Percentiles rank a stretch among this genome's conserved stretches.
phyloP scores from a whole-genome alignment of 495 filamentous ascomycete species.

The Xanthoparmelia taractica region DNA sequence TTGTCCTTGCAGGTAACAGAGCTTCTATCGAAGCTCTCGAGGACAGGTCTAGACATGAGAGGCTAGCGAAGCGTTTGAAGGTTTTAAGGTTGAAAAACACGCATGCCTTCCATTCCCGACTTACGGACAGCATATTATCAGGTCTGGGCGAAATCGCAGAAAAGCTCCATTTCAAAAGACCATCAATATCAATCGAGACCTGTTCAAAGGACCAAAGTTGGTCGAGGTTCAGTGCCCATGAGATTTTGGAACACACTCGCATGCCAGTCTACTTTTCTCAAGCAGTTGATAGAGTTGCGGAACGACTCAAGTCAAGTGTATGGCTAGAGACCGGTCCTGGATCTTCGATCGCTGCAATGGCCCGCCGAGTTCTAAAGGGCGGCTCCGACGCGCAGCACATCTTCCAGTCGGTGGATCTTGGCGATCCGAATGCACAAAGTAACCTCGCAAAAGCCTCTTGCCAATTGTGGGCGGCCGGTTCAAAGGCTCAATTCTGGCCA shows the following conservation, averaged over 20 bases:
- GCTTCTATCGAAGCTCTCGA: conserved; percentile 30
- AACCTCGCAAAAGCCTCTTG: no score
- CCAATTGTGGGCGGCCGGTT: not conserved
- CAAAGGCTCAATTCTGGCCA: conserved; percentile 30
- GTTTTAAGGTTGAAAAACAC: conserved; percentile 37
- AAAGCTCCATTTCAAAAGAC: conserved; percentile 26
- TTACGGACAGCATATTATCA: conserved; percentile 38
- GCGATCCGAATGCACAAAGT: no score
- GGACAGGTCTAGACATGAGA: conserved; percentile 13
- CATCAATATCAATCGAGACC: conserved; percentile 30
- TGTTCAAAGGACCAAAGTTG: conserved; percentile 21
- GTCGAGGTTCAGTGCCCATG: conserved; percentile 8
- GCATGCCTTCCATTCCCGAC: conserved; percentile 42
- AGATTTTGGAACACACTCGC: conserved; percentile 32
- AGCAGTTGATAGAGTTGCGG: conserved; percentile 32
- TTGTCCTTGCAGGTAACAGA: conserved; percentile 35
- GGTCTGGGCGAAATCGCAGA: conserved; percentile 27
- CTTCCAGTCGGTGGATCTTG: no score
- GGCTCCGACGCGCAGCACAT: no score
- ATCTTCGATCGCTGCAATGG: conserved; percentile 31
- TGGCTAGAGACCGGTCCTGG: conserved; percentile 38
- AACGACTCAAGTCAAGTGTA: conserved; percentile 21
- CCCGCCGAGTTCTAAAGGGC: conserved; percentile 25
- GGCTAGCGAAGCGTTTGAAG: conserved; percentile 22
- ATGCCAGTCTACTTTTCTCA: conserved; percentile 37